Evolutionary conservation across 345 rosid genomes (phyloP).

Genomic region (Melastoma malabathricum): DNA sequence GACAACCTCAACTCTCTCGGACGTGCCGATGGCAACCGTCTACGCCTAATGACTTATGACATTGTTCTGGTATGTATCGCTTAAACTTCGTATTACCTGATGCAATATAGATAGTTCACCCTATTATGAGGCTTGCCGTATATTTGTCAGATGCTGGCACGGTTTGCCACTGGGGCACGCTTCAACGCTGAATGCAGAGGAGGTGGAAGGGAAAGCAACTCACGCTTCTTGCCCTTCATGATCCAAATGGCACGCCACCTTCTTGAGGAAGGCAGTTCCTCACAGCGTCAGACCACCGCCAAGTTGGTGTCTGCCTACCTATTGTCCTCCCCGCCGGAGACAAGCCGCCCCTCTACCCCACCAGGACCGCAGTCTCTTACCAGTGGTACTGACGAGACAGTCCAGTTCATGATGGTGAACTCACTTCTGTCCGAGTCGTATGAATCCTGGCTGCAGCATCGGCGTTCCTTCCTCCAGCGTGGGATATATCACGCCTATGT

Average conservation of each 20-base stretch:
- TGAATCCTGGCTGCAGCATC: conserved; percentile 88
- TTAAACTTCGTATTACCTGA: neutral
- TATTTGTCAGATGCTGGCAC: conserved; percentile 72
- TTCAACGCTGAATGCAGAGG: conserved; percentile 79
- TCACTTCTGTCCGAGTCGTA: conserved; percentile 83
- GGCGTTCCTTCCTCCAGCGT: conserved; percentile 67
- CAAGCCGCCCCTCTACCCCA: conserved; percentile 33
- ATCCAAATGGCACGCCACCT: conserved; percentile 91
- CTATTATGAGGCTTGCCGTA: neutral
- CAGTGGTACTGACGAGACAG: conserved; percentile 65
- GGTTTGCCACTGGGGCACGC: conserved; percentile 97
- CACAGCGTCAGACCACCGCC: conserved; percentile 63
- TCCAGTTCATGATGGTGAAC: conserved; percentile 96
- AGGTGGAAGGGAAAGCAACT: conserved; percentile 98
- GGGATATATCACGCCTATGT: conserved; percentile 84
- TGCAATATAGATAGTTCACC: neutral
- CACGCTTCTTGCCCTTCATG: conserved; percentile 87
- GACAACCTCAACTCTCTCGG: conserved; percentile 89
- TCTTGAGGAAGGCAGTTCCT: conserved; percentile 79
- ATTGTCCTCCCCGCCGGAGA: conserved; percentile 36
- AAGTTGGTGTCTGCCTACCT: conserved; percentile 66
- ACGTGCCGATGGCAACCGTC: conserved; percentile 88
- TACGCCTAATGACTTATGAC: conserved; percentile 84
- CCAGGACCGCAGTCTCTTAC: conserved; percentile 36
- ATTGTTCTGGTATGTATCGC: conserved; percentile 58